Conservation (phyloP, 345 rosid species). For the Mercurialis annua region DNA sequence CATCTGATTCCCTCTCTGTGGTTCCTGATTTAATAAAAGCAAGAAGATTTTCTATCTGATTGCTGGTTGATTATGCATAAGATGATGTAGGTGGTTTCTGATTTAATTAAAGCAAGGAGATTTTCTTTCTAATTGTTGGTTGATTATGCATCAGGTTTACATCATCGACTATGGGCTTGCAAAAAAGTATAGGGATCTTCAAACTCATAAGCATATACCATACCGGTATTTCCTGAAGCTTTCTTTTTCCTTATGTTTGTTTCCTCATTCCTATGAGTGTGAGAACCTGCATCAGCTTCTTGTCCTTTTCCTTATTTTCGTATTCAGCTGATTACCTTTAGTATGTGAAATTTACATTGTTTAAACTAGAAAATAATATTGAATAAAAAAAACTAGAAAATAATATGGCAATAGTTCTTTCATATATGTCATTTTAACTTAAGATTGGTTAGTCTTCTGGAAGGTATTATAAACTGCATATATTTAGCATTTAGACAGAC, state of each 20-base stretch:
- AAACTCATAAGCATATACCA: conserved; percentile 34
- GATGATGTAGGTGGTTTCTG: too few species aligned
- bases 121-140: conserved; percentile 6
- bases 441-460: not conserved
- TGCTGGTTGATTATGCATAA: conserved; percentile 7
- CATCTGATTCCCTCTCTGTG: not conserved
- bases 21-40: not conserved
- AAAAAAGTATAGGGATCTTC: conserved; percentile 29
- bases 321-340: not conserved
- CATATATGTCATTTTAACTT: not conserved
- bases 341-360: not conserved
- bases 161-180: conserved; percentile 32
- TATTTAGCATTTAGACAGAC: not conserved
- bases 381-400: not conserved
- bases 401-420: not conserved
- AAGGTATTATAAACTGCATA: not conserved
- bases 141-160: conserved; percentile 24
- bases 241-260: not conserved
- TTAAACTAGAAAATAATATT: not conserved
- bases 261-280: not conserved
- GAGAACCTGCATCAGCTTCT: not conserved
- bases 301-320: not conserved
- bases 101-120: not conserved
- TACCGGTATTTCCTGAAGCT: conserved; percentile 16
- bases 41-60: conserved; percentile 1